Evolutionary conservation across 805 yeast species (phyloP).

Genomic region (Suhomyces xylopsoci): DNA sequence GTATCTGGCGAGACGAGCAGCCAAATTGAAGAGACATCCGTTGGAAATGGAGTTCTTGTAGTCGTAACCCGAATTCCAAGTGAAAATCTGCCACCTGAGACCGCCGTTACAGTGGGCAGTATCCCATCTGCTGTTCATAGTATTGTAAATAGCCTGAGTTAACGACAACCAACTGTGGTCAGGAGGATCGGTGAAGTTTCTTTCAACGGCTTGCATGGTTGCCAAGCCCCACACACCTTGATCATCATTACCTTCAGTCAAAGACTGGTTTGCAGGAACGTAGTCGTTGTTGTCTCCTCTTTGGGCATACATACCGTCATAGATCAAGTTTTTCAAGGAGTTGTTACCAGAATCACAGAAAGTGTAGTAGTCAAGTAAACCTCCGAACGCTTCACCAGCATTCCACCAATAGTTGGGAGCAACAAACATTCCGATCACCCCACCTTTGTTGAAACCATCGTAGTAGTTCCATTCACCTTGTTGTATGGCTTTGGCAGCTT

Average conservation of each 20-base stretch:
- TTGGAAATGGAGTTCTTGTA: constrained; percentile 91
- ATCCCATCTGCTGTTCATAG: constrained; percentile 92
- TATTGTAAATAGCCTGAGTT: constrained; percentile 86
- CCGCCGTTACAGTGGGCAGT: constrained; percentile 74
- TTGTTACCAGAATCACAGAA: constrained; percentile 35
- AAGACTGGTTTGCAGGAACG: constrained; percentile 45
- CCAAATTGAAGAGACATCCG: constrained; percentile 84
- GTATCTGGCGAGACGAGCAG: constrained; percentile 82
- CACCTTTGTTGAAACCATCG: constrained; percentile 40
- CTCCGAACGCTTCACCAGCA: constrained; percentile 52
- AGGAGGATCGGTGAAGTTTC: constrained; percentile 48
- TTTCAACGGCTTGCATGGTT: constrained; percentile 45
- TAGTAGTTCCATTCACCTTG: constrained; percentile 46
- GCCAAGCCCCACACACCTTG: constrained; percentile 54
- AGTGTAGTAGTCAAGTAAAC: constrained; percentile 39
- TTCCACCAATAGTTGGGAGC: constrained; percentile 53
- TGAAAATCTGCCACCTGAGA: constrained; percentile 91
- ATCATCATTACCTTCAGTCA: constrained; percentile 51
- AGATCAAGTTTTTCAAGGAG: constrained; percentile 27
- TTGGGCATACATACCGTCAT: constrained; percentile 42
- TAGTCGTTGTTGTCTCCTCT: constrained; percentile 41
- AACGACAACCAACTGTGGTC: constrained; percentile 76
- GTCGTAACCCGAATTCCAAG: constrained; percentile 92
- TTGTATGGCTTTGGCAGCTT: constrained; percentile 33
- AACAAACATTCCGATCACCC: constrained; percentile 45